Evolutionary conservation across 2,329 filamentous ascomycete species (phyloP).

Genomic region (Exserohilum rostratum): DNA sequence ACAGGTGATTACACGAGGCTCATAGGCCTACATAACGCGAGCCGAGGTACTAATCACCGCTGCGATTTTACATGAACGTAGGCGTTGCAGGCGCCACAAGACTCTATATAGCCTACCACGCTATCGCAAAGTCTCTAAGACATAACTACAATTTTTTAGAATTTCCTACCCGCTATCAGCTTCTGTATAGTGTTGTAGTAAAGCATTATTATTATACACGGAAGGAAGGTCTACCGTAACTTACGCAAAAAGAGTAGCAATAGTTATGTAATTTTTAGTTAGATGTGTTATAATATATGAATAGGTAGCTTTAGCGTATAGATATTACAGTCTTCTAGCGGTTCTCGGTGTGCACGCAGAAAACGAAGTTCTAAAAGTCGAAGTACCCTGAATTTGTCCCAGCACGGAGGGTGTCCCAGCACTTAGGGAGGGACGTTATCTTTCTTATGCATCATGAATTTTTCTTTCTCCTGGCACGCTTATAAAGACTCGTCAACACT

Average conservation of each 20-base stretch:
- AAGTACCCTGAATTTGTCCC: constrained; percentile 9
- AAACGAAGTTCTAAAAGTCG: constrained; percentile 3
- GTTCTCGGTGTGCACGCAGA: background rate
- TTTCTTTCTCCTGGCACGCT: too few species aligned
- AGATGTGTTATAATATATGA: background rate
- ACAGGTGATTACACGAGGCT: background rate
- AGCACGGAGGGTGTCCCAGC: constrained; percentile 8
- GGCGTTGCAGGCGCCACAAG: background rate
- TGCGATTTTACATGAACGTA: constrained; percentile 2
- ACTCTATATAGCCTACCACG: background rate
- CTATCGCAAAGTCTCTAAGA: background rate
- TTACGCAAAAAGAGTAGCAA: background rate
- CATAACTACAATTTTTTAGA: background rate
- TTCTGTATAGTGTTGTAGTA: background rate
- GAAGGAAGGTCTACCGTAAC: background rate
- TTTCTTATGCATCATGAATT: background rate
- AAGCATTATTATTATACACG: background rate
- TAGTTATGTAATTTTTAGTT: constrained; percentile 3
- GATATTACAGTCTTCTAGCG: background rate
- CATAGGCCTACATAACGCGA: background rate
- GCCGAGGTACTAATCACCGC: background rate
- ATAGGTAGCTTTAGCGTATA: background rate
- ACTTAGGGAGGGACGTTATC: background rate
- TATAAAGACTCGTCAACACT: too few species aligned
- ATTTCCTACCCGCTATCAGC: background rate